These are phyloP conservation scores for Pseudevernia furfuracea DNA, from an alignment of 495 filamentous ascomycete genomes.

Conservation along the genomic window DNA sequence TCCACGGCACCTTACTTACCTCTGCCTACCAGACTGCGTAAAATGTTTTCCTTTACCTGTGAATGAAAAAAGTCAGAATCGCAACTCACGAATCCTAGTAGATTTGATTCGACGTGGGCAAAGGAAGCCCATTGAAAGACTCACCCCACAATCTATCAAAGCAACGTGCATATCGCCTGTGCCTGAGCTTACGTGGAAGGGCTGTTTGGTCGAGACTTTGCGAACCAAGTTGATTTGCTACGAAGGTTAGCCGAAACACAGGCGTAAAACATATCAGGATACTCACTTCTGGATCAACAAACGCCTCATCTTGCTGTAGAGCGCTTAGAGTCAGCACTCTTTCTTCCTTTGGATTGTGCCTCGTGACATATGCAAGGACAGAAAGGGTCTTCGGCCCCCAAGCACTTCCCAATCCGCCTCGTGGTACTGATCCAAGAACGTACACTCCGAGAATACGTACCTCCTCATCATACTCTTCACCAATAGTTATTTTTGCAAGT, in stretches of 20 bases:
- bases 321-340: neutral
- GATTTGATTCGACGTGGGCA: neutral
- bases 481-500: conserved; percentile 87
- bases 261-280: neutral
- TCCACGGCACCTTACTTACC: conserved; percentile 26
- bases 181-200: conserved; percentile 81
- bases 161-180: conserved; percentile 82
- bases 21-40: conserved; percentile 81
- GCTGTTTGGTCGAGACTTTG: conserved; percentile 92
- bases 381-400: neutral
- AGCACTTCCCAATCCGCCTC: neutral
- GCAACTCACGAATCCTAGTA: neutral
- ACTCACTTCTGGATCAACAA: conserved; percentile 66
- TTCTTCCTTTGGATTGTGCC: neutral
- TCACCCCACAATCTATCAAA: conserved; percentile 90
- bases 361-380: neutral
- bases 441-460: neutral
- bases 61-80: neutral
- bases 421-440: neutral
- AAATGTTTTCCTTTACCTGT: conserved; percentile 89
- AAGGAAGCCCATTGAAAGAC: neutral
- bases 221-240: conserved; percentile 86
- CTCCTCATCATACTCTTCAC: conserved; percentile 79
- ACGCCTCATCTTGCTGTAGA: conserved; percentile 85
- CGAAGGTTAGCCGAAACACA: neutral